A percentile compares a stretch with the other conserved stretches of the same genome.
phyloP scores from a whole-genome alignment of 805 yeast species.

The Teunomyces barrocoloradensis region DNA sequence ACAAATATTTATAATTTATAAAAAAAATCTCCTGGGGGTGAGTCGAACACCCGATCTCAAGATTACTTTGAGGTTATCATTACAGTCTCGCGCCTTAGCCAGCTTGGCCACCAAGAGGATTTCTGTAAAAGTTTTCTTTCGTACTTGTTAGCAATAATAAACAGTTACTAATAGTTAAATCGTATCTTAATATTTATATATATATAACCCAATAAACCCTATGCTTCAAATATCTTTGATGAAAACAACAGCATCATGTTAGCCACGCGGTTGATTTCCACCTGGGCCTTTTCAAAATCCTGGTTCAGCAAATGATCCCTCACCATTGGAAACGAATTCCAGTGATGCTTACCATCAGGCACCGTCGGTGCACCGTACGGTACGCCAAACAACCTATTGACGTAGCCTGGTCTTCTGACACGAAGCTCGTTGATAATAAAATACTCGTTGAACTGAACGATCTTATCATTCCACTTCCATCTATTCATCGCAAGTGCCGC shows the following conservation, averaged over 20 bases:
- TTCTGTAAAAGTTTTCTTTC: neutral
- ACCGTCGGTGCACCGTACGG: constrained; percentile 52
- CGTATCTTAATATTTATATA: neutral
- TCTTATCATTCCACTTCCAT: constrained; percentile 76
- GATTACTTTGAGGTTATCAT: constrained; percentile 35
- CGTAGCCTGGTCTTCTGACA: constrained; percentile 59
- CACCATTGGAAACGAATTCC: constrained; percentile 74
- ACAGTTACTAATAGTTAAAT: too few relatives aligned
- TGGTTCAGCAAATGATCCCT: constrained; percentile 59
- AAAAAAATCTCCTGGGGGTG: constrained; percentile 45
- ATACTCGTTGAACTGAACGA: constrained; percentile 52
- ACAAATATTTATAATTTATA: constrained; percentile 5
- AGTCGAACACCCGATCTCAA: constrained; percentile 51
- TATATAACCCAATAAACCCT: neutral
- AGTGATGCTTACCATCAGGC: constrained; percentile 34
- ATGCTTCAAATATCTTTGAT: neutral
- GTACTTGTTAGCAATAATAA: neutral
- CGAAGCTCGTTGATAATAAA: constrained; percentile 47
- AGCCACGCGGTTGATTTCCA: constrained; percentile 46
- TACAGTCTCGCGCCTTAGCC: constrained; percentile 52
- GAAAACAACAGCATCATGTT: constrained; percentile 11
- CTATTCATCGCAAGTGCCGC: constrained; percentile 67
- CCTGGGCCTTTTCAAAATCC: constrained; percentile 54
- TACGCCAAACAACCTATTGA: constrained; percentile 69
- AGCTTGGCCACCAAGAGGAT: constrained; percentile 47